These are phyloP conservation scores for Xylaria polymorpha DNA, from an alignment of 2,329 filamentous ascomycete species.

Conservation along the genomic window DNA sequence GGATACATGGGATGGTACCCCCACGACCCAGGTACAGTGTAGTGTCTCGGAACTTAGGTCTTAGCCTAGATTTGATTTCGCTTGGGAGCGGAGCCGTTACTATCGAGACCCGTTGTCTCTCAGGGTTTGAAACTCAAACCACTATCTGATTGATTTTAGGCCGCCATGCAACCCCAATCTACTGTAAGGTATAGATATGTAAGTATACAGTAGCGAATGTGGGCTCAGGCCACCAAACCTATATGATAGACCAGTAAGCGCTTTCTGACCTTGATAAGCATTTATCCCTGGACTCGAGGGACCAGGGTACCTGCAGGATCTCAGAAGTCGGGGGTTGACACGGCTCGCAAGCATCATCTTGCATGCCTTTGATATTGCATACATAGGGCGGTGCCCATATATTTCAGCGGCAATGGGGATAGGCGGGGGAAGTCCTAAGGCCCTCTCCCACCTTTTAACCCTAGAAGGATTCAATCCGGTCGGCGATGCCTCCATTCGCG, in stretches of 20 bases:
- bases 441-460: conserved; percentile 5
- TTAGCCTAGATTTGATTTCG: conserved; percentile 19
- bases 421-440: not conserved
- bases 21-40: conserved; percentile 17
- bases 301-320: conserved; percentile 40
- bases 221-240: conserved; percentile 11
- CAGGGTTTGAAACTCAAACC: conserved; percentile 4
- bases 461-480: conserved; percentile 13
- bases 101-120: conserved; percentile 8
- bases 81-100: conserved; percentile 13
- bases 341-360: conserved; percentile 34
- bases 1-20: conserved; percentile 27
- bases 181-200: conserved; percentile 8
- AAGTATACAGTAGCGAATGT: conserved; percentile 9
- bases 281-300: conserved; percentile 32
- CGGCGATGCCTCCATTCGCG: conserved; percentile 11
- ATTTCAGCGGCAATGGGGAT: conserved; percentile 16
- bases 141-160: conserved; percentile 13
- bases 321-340: conserved; percentile 31
- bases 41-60: conserved; percentile 20
- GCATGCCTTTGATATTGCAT: conserved; percentile 37
- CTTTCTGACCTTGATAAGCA: conserved; percentile 31
- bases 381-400: conserved; percentile 25
- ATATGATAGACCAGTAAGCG: conserved; percentile 18
- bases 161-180: conserved; percentile 18